Base-by-base conservation (phyloP, 768 basidiomycete species). In the Hygrocybe punicea region DNA sequence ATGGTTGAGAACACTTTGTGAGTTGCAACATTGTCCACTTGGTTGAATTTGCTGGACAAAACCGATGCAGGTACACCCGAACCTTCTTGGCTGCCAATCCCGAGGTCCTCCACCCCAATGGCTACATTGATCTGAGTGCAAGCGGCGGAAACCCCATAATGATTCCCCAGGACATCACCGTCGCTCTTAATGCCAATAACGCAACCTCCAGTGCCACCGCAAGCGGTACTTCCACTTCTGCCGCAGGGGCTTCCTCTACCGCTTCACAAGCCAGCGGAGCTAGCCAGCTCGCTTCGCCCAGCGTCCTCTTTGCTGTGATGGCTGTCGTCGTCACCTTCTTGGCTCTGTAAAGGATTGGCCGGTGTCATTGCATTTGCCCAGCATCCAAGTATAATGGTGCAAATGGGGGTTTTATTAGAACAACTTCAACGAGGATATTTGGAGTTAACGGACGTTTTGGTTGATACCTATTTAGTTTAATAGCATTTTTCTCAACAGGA, bases 141-240 rank as follows among this genome's bases (percentile, higher is more conserved):
- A 64, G 74, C 29, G 70, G 68, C 55, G 66, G 61, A 61, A 79
- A 76, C 37, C 80, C 86, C 24, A 63, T 86, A 57, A 79, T 79
- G 79, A 69, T 87, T 58, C 87, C 87, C 60, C 68, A 75, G 55
- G 86, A 89, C 65, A 72, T 87, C 60, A 71, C 74, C 58, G 67
- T 67, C 24, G 78, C 77, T 57, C 70, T 81, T 51, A 73, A 69
- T 67, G 74, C 68, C 58, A 71, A 63, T 21, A 60, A 65, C 34
- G 23, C 68, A 11, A 19, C 69, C 42, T 53, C 69, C 8, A 49
- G 76, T 6, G 60, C 68, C n/a, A 59, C 62, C 47, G 40, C 67
- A 25, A 51, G 70, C 13, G 61, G 68, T 10, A 52, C 68, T 33
- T 40, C 70, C 2, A 36, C 69, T 19, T 55, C 67, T 13, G 23